Conservation (phyloP, 768 basidiomycete genomes). For the Auriscalpium vulgare region DNA sequence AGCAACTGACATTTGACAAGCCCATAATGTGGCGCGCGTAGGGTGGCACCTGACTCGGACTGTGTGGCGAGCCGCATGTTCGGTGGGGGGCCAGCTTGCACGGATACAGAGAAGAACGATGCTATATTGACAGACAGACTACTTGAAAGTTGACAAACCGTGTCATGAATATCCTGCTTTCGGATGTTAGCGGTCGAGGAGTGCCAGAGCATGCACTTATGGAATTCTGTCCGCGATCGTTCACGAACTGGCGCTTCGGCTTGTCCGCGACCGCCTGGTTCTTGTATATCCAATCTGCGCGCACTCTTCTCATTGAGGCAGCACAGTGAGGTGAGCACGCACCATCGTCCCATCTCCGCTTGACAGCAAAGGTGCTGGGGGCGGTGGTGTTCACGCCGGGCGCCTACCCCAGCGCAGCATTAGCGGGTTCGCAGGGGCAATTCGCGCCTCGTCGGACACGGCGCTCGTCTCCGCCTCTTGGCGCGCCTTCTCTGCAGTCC, state of each 20-base stretch:
- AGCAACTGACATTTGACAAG: too few relatives aligned
- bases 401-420: slow-evolving; percentile 80
- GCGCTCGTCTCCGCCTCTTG: slow-evolving; percentile 71
- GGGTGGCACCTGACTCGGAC: too few relatives aligned
- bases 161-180: slow-evolving; percentile 77
- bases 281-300: slow-evolving; percentile 90
- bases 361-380: slow-evolving; percentile 84
- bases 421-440: slow-evolving; percentile 82
- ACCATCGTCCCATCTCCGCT: slow-evolving; percentile 95
- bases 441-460: slow-evolving; percentile 60
- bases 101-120: too few relatives aligned
- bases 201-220: slow-evolving; percentile 52
- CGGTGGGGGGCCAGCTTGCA: too few relatives aligned
- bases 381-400: slow-evolving; percentile 67
- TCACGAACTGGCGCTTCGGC: slow-evolving; percentile 78
- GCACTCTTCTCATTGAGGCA: not conserved
- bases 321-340: slow-evolving; percentile 15
- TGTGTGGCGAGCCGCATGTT: too few relatives aligned
- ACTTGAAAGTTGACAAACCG: slow-evolving; percentile 93
- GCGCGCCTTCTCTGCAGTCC: slow-evolving; percentile 86
- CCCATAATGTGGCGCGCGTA: too few relatives aligned
- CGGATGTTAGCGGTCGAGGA: not conserved
- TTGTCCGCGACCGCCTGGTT: slow-evolving; percentile 82
- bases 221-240: slow-evolving; percentile 91
- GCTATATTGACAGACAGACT: slow-evolving; percentile 15